Base-by-base conservation (phyloP, 169 alveolate genomes). In the Eimeria tenella region DNA sequence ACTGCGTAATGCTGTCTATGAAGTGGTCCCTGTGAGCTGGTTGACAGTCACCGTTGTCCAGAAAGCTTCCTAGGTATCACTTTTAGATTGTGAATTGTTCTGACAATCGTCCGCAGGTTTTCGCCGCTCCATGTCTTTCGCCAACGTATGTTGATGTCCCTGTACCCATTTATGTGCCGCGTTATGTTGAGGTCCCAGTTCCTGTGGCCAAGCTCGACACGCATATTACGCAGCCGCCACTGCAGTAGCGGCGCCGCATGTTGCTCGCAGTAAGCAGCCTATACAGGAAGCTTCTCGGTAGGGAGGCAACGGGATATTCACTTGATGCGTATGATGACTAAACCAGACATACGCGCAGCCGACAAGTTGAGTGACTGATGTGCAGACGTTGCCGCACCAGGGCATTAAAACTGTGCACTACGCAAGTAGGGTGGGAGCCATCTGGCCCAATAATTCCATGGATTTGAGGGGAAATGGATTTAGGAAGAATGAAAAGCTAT, bases 141-240 rank as follows among this genome's bases (percentile, higher is more conserved):
- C 95, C 95, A 49, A 92, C 81, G 49, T 92, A 92, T 63, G 15
- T 79, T 49, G 95, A 92, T 70, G 70, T 92, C 42, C 92, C 88
- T 52, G 92, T 92, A 50, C 95, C 95, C 56, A 70, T 92, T 56
- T 92, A 92, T 55, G 95, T 92, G 55, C 95, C 95, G 49, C 91
- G 95, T 49, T 92, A 92, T 68, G 95, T 92, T 9, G 95, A 92
- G 70, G 95, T 92, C 84, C 95, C 95, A 23, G 95, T 92, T 13
- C 95, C 95, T 17, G 92, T 84, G 15, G 92, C 92, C 65, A 84
- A 84, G 92, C 81, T 84, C 9, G 92, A 84, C 13, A 13, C 53
- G 23, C 92, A 84, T n/a, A 31, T 21, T 15, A 42, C 81, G 63
- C 92, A 19, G 65, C 52, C 21, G 49, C 81, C 70, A 49, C 92